Evolutionary conservation across 257 asterid genomes (phyloP).

Genomic region (Nicotiana tomentosiformis): DNA sequence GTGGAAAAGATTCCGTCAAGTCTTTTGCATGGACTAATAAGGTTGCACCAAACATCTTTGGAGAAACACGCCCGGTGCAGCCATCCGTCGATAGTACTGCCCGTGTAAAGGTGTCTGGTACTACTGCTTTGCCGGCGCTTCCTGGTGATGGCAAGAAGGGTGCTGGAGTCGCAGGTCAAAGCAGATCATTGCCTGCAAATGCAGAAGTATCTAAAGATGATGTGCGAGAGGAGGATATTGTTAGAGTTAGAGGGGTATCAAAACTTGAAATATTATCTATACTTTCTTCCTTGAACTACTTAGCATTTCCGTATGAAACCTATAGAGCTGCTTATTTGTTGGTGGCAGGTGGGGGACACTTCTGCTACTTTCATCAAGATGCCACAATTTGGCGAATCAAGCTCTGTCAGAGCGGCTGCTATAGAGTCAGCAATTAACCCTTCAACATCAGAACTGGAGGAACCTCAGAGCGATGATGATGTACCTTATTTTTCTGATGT

Average conservation of each 20-base stretch:
- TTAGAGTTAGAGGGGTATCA: constrained; percentile 27
- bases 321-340: constrained; percentile 17
- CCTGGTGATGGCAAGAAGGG: constrained; percentile 40
- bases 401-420: constrained; percentile 28
- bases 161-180: constrained; percentile 30
- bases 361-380: constrained; percentile 26
- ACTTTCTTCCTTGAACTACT: constrained; percentile 10
- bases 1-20: constrained; percentile 38
- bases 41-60: constrained; percentile 31
- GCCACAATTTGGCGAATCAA: constrained; percentile 36
- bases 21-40: constrained; percentile 45
- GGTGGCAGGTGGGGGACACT: constrained; percentile 41
- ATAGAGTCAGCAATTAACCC: constrained; percentile 36
- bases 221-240: constrained; percentile 34
- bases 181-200: constrained; percentile 32
- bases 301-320: constrained; percentile 15
- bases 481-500: constrained; percentile 91
- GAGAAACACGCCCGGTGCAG: constrained; percentile 24
- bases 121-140: constrained; percentile 17
- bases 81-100: constrained; percentile 30
- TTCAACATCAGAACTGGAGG: constrained; percentile 55
- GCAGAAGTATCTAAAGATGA: constrained; percentile 27
- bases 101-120: constrained; percentile 39
- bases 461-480: constrained; percentile 66
- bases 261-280: not conserved